Base-by-base conservation (phyloP, 1,139 yeast genomes). In the Sugiyamaella pinicola region DNA sequence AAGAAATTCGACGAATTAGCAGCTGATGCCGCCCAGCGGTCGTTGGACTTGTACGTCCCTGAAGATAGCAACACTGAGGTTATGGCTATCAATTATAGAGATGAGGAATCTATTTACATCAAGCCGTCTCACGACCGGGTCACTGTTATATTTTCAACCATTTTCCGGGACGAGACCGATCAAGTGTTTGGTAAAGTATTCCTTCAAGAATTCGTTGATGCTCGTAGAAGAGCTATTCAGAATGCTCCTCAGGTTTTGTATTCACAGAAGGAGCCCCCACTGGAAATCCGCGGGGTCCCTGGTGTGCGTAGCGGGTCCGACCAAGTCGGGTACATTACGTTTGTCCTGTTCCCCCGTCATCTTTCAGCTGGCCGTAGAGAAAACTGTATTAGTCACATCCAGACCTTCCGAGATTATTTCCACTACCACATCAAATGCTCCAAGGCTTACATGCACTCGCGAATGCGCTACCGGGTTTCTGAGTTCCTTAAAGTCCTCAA, bases 341-440 rank as follows among this genome's bases (percentile, higher is more conserved):
- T 75, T 63, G 83, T 75, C 64, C 78, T 71, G 58, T 74, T 80
- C 74, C 84, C 90, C 53, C 80, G 95, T 70, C 93, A 86, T 70
- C 71, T 87, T 71, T 78, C 82, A 33, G 79, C 83, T 48, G 89
- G 85, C 60, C 83, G 88, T 62, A 80, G 89, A 67, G 91, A 90
- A 65, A 85, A 82, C 68, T 84, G 95, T 65, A 88, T 89, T 62
- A 83, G 95, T 38, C 96, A 88, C 70, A 87, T 93, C 65, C 91
- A 90, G 69, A 78, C 88, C 59, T 95, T 93, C 75, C 81, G 99
- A 73, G 95, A 90, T 69, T 93, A 91, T 73, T 91, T 93, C 85
- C 99, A 93, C 71, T 93, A 91, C 74, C 99, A 93, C 70, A 93
- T 93, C 75, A 93, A 93, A 74, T 91, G 97, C 71, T 90, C 96